phyloP scores from a whole-genome alignment of 2,329 filamentous ascomycete species.

The Sclerotinia borealis region DNA sequence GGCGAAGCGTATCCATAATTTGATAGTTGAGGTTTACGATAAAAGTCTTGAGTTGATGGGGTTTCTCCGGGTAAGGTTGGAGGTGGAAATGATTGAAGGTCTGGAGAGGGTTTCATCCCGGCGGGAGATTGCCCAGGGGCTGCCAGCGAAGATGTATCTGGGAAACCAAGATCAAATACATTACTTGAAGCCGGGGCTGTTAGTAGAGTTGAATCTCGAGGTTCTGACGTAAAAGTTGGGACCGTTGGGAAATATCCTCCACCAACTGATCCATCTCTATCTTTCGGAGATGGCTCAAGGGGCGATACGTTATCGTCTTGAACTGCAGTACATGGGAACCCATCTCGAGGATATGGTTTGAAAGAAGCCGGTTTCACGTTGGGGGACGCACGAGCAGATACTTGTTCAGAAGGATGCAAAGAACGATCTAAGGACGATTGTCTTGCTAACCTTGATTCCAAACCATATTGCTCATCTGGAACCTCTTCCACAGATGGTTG shows the following conservation, averaged over 20 bases:
- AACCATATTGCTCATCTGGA: slow-evolving; percentile 48
- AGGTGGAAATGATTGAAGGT: slow-evolving; percentile 32
- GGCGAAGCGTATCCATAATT: slow-evolving; percentile 30
- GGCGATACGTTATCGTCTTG: slow-evolving; percentile 44
- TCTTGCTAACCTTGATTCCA: slow-evolving; percentile 38
- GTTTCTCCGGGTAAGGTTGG: slow-evolving; percentile 24
- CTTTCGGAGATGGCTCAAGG: slow-evolving; percentile 39
- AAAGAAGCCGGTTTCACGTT: slow-evolving; percentile 20
- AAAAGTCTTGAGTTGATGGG: slow-evolving; percentile 33
- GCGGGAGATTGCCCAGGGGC: slow-evolving; percentile 25
- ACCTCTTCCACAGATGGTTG: slow-evolving; percentile 48
- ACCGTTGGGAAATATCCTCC: slow-evolving; percentile 54
- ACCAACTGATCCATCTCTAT: slow-evolving; percentile 43
- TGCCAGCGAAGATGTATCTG: slow-evolving; percentile 22
- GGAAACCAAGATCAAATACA: slow-evolving; percentile 23
- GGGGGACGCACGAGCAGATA: slow-evolving; percentile 28
- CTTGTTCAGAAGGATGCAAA: slow-evolving; percentile 37
- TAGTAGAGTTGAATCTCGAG: slow-evolving; percentile 23
- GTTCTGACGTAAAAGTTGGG: slow-evolving; percentile 30
- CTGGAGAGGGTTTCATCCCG: slow-evolving; percentile 19
- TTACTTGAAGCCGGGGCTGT: slow-evolving; percentile 28
- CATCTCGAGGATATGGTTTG: slow-evolving; percentile 33
- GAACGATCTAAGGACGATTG: slow-evolving; percentile 45
- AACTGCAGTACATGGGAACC: slow-evolving; percentile 29
- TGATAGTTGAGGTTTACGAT: slow-evolving; percentile 25